phyloP scores from a whole-genome alignment of 345 rosid species.

The Erucastrum elatum region DNA sequence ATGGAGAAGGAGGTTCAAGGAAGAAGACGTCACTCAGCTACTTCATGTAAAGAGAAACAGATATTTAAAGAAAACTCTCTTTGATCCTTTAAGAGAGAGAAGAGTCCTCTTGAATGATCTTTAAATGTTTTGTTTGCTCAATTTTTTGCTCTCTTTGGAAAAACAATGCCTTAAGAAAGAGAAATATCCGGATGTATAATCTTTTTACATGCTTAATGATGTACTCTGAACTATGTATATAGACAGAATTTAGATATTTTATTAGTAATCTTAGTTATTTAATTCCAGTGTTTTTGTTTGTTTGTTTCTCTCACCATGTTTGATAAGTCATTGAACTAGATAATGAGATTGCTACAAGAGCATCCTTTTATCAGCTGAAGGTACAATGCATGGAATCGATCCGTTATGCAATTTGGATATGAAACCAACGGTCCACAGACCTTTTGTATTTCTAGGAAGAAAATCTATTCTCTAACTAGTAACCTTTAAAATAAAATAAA shows the following conservation, averaged over 20 bases:
- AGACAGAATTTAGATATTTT: slow-evolving; percentile 3
- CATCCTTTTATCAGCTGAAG: background rate
- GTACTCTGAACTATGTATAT: slow-evolving; percentile 1
- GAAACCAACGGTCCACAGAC: background rate
- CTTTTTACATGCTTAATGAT: background rate
- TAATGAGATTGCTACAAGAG: background rate
- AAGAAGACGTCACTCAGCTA: slow-evolving; percentile 86
- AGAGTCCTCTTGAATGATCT: background rate
- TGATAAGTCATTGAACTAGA: background rate
- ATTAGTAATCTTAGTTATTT: background rate
- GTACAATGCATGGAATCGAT: background rate
- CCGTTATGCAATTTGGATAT: background rate
- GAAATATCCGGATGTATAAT: slow-evolving; percentile 1
- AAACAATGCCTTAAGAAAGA: background rate
- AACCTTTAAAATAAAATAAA: no score
- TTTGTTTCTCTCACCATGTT: background rate
- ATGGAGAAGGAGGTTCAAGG: slow-evolving; percentile 98
- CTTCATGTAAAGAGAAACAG: slow-evolving; percentile 66
- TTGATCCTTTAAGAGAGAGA: background rate
- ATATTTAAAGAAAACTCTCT: background rate
- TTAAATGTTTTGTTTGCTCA: slow-evolving; percentile 5
- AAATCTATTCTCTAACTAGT: no score
- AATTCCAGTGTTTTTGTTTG: background rate
- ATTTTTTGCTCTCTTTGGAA: slow-evolving; percentile 13
- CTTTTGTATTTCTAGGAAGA: no score